Evolutionary conservation across 441 rosid species (phyloP).

Genomic region (Viola pubescens): DNA sequence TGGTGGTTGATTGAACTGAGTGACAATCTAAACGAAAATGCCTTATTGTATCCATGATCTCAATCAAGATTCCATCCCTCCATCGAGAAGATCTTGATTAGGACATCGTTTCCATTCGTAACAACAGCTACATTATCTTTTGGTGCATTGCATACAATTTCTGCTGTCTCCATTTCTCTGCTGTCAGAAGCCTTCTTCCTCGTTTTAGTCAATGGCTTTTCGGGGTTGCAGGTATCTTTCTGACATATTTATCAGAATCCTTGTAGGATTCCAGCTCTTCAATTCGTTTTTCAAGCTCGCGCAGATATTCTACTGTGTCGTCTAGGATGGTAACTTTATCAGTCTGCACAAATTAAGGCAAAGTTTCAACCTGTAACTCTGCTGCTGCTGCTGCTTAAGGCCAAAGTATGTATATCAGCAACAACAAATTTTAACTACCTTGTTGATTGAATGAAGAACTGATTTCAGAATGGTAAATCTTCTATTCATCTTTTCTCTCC

Average conservation of each 20-base stretch:
- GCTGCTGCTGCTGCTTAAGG: not conserved
- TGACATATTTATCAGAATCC: constrained; percentile 49
- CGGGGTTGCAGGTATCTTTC: constrained; percentile 15
- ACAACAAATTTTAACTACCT: constrained; percentile 37
- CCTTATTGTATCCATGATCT: constrained; percentile 59
- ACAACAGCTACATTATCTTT: constrained; percentile 35
- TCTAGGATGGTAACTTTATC: constrained; percentile 77
- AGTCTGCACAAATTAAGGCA: constrained; percentile 37
- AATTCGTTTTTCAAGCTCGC: constrained; percentile 55
- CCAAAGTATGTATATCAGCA: not conserved
- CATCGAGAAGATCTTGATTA: constrained; percentile 66
- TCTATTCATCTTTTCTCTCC: constrained; percentile 50
- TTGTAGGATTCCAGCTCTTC: constrained; percentile 50
- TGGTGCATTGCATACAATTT: constrained; percentile 26
- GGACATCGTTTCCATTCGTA: constrained; percentile 43
- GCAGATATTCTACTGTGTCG: constrained; percentile 62
- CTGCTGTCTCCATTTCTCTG: constrained; percentile 28
- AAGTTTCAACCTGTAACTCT: not conserved
- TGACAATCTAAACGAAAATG: constrained; percentile 63
- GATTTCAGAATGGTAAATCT: constrained; percentile 53
- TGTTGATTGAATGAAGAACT: constrained; percentile 55
- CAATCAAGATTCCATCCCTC: constrained; percentile 78
- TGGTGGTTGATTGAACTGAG: constrained; percentile 64
- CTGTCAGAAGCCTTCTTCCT: constrained; percentile 56
- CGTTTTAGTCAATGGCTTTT: constrained; percentile 34